phyloP scores from a whole-genome alignment of 495 filamentous ascomycete genomes.

The Sphaerosporella brunnea region DNA sequence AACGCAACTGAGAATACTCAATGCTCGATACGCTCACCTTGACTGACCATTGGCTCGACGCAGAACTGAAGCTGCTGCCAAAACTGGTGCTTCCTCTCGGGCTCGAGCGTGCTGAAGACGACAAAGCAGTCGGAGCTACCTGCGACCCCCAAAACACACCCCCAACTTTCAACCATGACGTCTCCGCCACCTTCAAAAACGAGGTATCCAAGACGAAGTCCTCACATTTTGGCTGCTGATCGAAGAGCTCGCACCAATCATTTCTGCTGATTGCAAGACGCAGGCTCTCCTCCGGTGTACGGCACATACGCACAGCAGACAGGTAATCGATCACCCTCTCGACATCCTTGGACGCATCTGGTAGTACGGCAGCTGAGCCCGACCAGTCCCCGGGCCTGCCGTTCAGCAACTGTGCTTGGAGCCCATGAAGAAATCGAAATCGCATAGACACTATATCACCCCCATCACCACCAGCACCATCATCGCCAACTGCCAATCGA shows the following conservation, averaged over 20 bases:
- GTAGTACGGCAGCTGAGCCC: no score
- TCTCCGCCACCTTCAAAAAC: constrained; percentile 36
- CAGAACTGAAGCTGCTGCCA: no score
- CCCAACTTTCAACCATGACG: constrained; percentile 49
- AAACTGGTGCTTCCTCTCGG: no score
- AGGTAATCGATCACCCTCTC: constrained; percentile 51
- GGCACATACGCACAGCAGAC: constrained; percentile 40
- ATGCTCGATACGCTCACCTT: constrained; percentile 54
- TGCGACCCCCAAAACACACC: constrained; percentile 48
- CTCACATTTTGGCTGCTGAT: constrained; percentile 30
- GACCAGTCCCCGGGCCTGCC: no score
- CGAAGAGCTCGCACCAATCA: constrained; percentile 32
- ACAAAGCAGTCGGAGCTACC: constrained; percentile 30
- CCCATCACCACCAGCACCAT: not conserved
- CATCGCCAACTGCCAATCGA: not conserved
- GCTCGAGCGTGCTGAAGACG: no score
- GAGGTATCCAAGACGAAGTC: constrained; percentile 47
- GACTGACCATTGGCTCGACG: constrained; percentile 51
- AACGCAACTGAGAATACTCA: constrained; percentile 33
- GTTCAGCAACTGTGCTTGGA: no score
- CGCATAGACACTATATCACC: no score
- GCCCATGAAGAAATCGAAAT: no score
- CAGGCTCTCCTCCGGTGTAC: constrained; percentile 39
- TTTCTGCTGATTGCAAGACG: constrained; percentile 34
- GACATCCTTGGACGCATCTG: constrained; percentile 26